Percentiles rank a stretch among this genome's conserved stretches.
phyloP scores from a whole-genome alignment of 202 grass and related monocot species.

The Eragrostis tef region DNA sequence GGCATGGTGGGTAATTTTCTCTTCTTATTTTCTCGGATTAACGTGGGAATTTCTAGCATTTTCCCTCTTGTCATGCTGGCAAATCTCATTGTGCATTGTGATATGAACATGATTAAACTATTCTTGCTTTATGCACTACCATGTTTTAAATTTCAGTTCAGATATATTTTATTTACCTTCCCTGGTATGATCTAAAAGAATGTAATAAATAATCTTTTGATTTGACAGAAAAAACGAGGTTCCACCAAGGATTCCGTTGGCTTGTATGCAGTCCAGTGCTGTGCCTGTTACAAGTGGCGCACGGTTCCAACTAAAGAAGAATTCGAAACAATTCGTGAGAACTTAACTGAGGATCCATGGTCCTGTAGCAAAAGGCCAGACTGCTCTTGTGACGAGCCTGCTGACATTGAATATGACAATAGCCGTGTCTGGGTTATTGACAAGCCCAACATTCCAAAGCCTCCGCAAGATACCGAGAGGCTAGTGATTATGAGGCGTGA shows the following conservation, averaged over 20 bases:
- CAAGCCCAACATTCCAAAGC: slow-evolving; percentile 44
- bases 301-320: slow-evolving; percentile 55
- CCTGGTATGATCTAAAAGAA: no score
- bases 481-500: slow-evolving; percentile 49
- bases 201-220: no score
- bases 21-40: no score
- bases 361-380: slow-evolving; percentile 41
- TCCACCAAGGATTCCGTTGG: slow-evolving; percentile 38
- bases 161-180: no score
- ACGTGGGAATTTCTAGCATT: no score
- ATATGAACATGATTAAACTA: background rate
- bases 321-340: slow-evolving; percentile 50
- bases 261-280: slow-evolving; percentile 54
- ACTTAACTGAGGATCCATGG: slow-evolving; percentile 53
- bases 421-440: slow-evolving; percentile 58
- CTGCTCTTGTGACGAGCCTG: slow-evolving; percentile 52
- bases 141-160: no score
- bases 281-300: slow-evolving; percentile 62
- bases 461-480: slow-evolving; percentile 46
- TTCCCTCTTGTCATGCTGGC: no score
- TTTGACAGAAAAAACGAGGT: slow-evolving; percentile 30
- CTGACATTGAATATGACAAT: slow-evolving; percentile 52
- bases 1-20: no score
- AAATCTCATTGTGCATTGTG: background rate
- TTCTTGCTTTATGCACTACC: no score